These are phyloP conservation scores for Colletotrichum theobromicola DNA, from an alignment of 2,329 filamentous ascomycete genomes.

Conservation along the genomic window DNA sequence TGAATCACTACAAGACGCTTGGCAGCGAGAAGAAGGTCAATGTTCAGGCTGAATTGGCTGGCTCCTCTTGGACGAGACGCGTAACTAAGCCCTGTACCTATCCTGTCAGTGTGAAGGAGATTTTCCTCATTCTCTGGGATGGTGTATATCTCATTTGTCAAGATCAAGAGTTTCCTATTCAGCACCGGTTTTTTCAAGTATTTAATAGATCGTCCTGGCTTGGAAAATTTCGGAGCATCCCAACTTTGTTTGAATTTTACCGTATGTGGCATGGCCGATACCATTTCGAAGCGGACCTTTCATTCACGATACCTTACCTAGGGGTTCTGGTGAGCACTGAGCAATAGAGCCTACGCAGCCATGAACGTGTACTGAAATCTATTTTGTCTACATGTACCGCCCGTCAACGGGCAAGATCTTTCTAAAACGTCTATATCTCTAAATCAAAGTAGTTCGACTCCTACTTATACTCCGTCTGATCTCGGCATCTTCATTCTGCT, in stretches of 20 bases:
- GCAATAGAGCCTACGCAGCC: rapidly evolving
- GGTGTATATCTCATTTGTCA: not conserved
- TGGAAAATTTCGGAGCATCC: no score
- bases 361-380: not conserved
- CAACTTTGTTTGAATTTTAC: no score
- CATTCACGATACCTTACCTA: no score
- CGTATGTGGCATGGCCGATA: no score
- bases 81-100: rapidly evolving
- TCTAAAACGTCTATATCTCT: not conserved
- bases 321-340: rapidly evolving
- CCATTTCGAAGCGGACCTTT: no score
- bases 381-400: not conserved
- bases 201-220: no score
- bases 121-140: rapidly evolving
- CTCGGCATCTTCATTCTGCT: conserved; percentile 31
- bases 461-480: not conserved
- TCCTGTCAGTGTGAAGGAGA: not conserved
- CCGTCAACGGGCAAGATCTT: not conserved
- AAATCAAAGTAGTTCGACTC: not conserved
- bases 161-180: not conserved
- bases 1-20: rapidly evolving
- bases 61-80: rapidly evolving
- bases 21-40: rapidly evolving
- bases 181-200: no score
- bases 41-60: rapidly evolving